Evolutionary conservation across 2,329 filamentous ascomycete genomes (phyloP).

Genomic region (Paecilomyces sp.): DNA sequence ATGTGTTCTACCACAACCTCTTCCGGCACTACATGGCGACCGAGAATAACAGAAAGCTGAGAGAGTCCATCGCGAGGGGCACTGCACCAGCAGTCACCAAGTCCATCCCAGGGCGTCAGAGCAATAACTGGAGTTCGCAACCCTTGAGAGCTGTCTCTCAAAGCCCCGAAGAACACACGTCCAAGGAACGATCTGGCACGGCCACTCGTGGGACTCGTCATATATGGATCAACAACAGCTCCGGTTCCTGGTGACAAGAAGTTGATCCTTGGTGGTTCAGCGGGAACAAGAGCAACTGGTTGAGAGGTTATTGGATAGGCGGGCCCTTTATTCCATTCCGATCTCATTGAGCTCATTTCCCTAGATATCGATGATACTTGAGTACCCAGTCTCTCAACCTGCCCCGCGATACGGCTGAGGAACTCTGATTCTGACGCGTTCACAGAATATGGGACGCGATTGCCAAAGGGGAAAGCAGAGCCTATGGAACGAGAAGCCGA

Average conservation of each 20-base stretch:
- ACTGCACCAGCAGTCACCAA: slow-evolving; percentile 85
- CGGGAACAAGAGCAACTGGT: slow-evolving; percentile 5
- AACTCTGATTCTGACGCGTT: slow-evolving; percentile 17
- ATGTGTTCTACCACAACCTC: slow-evolving; percentile 70
- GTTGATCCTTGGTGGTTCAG: slow-evolving; percentile 51
- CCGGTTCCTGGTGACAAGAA: slow-evolving; percentile 63
- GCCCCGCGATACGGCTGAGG: slow-evolving; percentile 17
- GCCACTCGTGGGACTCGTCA: slow-evolving; percentile 53
- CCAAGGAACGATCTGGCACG: slow-evolving; percentile 8
- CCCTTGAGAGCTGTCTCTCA: slow-evolving; percentile 11
- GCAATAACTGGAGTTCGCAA: slow-evolving; percentile 46
- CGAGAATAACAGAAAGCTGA: slow-evolving; percentile 33
- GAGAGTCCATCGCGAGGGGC: slow-evolving; percentile 36
- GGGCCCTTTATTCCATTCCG: slow-evolving; percentile 15
- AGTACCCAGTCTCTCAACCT: slow-evolving; percentile 19
- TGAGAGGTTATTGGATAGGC: slow-evolving; percentile 13
- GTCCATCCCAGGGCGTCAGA: slow-evolving; percentile 64
- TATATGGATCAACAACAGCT: slow-evolving; percentile 53
- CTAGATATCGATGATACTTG: slow-evolving; percentile 24
- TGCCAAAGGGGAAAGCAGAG: slow-evolving; percentile 7
- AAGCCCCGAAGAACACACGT: slow-evolving; percentile 11
- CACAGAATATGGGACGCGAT: slow-evolving; percentile 7
- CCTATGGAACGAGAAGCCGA: slow-evolving; percentile 10
- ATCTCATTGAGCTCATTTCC: slow-evolving; percentile 18
- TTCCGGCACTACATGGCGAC: slow-evolving; percentile 53